Evolutionary conservation across 2,329 filamentous ascomycete species (phyloP), one percentile per base, ranked within the genome.

Genomic region (Trichoderma sp.): DNA sequence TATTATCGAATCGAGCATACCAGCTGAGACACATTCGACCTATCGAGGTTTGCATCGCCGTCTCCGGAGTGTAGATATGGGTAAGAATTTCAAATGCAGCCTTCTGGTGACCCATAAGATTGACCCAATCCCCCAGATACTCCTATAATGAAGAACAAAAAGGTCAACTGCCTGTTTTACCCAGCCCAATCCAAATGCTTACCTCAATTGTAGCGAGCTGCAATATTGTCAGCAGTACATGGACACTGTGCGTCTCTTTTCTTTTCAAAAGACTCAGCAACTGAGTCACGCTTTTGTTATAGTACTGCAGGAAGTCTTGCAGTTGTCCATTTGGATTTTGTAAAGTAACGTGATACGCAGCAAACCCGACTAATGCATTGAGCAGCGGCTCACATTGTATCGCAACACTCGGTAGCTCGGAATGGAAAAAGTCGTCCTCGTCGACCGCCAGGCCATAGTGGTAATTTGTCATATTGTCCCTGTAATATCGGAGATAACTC

Each of bases 191-290:
- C n/a, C 9, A 28, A 30, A 43, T 36, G 74, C 84, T 78, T 85
- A 97, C 94, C 88, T 99, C 96, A 70, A 98, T 96, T 3, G 93
- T 97, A 70, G 95, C 94, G 64, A 98, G 87, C 77, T 98, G 95
- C 55, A 99, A 83, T 23, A 98, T 95, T 0, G 95, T 97, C 72
- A 98, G 80, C 36, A 98, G 84, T 0, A 92, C 97, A 7, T 91
- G 88, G 64, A 94, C 85, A 39, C 84, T 92, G 74, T 93, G 90
- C 73, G 88, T 89, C 74, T 94, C 91, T 71, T 90, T 90, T 68
- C 87, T 90, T 73, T 90, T 89, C 20, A 98, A 83, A 5, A 90
- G 91, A 39, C 87, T 86, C 9, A 97, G 86, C 20, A 99, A 86
- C 30, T 94, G 83, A 1, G 88, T 91, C 32, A 99, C 92, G 11